Evolutionary conservation across 1,139 yeast genomes (phyloP).

Genomic region (Geotrichum restrictum): DNA sequence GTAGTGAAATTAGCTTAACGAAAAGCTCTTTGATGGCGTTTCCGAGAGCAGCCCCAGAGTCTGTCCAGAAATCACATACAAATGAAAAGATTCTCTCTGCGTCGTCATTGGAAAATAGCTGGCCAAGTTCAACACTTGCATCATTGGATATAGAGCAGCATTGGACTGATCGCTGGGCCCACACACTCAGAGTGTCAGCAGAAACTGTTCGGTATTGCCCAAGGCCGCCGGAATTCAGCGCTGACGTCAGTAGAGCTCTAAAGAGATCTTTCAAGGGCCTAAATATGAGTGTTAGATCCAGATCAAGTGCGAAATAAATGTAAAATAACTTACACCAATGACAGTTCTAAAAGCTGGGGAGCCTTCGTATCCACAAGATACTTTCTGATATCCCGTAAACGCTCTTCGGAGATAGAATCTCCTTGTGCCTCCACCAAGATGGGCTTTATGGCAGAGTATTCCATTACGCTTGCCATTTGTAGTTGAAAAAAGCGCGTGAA

Average conservation of each 20-base stretch:
- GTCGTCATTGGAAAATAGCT: conserved; percentile 31
- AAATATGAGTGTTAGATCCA: conserved; percentile 2
- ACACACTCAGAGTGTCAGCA: conserved; percentile 61
- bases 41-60: conserved; percentile 64
- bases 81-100: conserved; percentile 48
- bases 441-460: conserved; percentile 3
- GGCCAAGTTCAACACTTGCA: conserved; percentile 12
- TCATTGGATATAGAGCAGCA: conserved; percentile 22
- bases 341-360: conserved; percentile 12
- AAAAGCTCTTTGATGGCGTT: conserved; percentile 63
- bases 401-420: conserved; percentile 11
- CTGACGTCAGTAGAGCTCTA: conserved; percentile 25
- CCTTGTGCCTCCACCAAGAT: conserved; percentile 4
- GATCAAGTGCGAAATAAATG: neutral
- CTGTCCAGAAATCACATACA: conserved; percentile 65
- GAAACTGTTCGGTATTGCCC: conserved; percentile 43
- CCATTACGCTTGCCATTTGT: neutral
- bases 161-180: conserved; percentile 56
- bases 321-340: conserved; percentile 14
- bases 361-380: conserved; percentile 24
- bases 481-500: neutral
- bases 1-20: conserved; percentile 47
- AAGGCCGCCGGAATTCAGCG: conserved; percentile 33
- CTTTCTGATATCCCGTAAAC: conserved; percentile 21
- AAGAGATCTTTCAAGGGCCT: conserved; percentile 18